Evolutionary conservation across 176 grass and related monocot species (phyloP).

Genomic region (Avena insularis): DNA sequence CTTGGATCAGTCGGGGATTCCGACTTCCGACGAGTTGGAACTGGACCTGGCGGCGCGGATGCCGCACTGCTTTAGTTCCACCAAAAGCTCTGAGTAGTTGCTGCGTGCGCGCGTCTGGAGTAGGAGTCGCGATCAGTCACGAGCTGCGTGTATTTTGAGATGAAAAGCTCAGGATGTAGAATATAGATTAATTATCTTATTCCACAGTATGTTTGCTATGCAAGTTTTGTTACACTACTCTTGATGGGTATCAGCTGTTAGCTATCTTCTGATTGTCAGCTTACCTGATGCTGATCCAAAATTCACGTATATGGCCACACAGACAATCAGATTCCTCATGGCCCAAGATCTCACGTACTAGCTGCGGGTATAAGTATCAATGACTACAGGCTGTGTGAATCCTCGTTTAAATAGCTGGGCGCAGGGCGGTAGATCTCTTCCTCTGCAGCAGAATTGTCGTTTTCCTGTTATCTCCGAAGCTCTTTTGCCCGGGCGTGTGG

Average conservation of each 20-base stretch:
- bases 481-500: background rate
- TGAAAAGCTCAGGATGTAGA: background rate
- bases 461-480: background rate
- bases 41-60: background rate
- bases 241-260: background rate
- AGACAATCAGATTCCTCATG: slow-evolving; percentile 20
- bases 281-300: slow-evolving; percentile 23
- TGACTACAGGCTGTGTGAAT: background rate
- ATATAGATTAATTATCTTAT: background rate
- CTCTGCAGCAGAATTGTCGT: background rate
- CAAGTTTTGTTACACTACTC: background rate
- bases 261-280: background rate
- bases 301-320: slow-evolving; percentile 11
- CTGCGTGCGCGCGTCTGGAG: background rate
- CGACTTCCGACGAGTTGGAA: background rate
- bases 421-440: background rate
- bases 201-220: background rate
- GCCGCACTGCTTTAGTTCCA: background rate
- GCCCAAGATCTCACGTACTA: background rate
- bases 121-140: background rate
- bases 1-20: background rate
- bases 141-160: no score
- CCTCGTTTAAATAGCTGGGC: background rate
- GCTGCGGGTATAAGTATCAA: background rate
- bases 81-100: background rate